Conservation (phyloP, 768 basidiomycete genomes). For the Infundibulicybe gibba region DNA sequence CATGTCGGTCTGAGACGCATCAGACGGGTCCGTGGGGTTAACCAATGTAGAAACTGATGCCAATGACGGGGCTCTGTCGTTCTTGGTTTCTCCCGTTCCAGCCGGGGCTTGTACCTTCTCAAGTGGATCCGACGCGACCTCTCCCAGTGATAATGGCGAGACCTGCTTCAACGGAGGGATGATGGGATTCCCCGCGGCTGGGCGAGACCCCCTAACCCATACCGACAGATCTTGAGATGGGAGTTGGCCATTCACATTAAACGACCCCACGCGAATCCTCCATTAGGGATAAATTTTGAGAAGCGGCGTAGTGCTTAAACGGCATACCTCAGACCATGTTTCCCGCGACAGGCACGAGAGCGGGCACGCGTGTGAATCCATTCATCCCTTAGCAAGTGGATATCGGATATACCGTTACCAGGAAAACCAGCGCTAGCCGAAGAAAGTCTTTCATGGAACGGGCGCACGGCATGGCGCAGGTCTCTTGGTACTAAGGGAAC, state of each 20-base stretch:
- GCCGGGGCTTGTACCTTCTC: neutral
- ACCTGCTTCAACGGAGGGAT: slow-evolving; percentile 30
- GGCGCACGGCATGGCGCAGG: slow-evolving; percentile 44
- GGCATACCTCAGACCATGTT: slow-evolving; percentile 25
- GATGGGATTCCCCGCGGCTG: slow-evolving; percentile 1
- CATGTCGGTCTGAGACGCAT: slow-evolving; percentile 14
- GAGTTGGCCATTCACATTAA: slow-evolving; percentile 79
- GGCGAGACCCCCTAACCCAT: slow-evolving; percentile 48
- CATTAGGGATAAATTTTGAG: neutral
- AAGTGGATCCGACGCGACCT: slow-evolving; percentile 19
- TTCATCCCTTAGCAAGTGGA: slow-evolving; percentile 54
- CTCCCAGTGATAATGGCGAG: slow-evolving; percentile 33
- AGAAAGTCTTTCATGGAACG: slow-evolving; percentile 55
- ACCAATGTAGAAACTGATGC: too few species aligned
- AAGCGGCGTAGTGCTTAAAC: neutral
- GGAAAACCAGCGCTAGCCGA: slow-evolving; percentile 56
- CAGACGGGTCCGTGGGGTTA: too few species aligned
- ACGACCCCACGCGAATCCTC: slow-evolving; percentile 73
- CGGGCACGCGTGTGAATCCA: slow-evolving; percentile 54
- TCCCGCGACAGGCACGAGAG: slow-evolving; percentile 27
- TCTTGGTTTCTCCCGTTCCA: too few species aligned
- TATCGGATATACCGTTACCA: slow-evolving; percentile 59
- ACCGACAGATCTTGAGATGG: slow-evolving; percentile 69
- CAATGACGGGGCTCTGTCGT: too few species aligned
- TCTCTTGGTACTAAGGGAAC: slow-evolving; percentile 48